Percentiles rank a stretch among this genome's conserved stretches.
Evolutionary conservation across 1,139 yeast genomes (phyloP).

Genomic region (Candida sanyaensis): DNA sequence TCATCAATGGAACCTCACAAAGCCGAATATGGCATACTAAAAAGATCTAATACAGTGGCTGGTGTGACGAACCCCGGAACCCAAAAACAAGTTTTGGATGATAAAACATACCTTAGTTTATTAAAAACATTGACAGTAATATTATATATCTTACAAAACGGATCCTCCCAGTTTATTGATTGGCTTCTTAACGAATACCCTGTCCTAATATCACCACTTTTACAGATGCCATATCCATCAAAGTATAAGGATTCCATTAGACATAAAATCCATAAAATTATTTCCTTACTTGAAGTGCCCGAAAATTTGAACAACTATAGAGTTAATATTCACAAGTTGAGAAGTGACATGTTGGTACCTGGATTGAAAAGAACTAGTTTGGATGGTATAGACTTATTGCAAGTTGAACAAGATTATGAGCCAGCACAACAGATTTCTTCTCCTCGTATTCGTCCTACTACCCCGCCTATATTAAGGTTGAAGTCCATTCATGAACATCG

Average conservation of each 20-base stretch:
- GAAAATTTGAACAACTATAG: slow-evolving; percentile 31
- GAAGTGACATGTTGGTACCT: slow-evolving; percentile 43
- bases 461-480: slow-evolving; percentile 1
- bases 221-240: slow-evolving; percentile 9
- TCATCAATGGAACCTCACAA: background rate
- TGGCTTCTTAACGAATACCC: slow-evolving; percentile 25
- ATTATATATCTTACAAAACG: slow-evolving; percentile 39
- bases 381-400: slow-evolving; percentile 13
- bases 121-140: slow-evolving; percentile 39
- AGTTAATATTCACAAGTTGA: slow-evolving; percentile 36
- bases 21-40: slow-evolving; percentile 1
- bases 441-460: background rate
- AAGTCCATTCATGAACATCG: slow-evolving; percentile 2
- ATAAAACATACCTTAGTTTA: slow-evolving; percentile 14
- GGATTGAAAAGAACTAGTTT: slow-evolving; percentile 25
- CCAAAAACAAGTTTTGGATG: slow-evolving; percentile 6
- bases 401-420: slow-evolving; percentile 8
- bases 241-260: slow-evolving; percentile 24
- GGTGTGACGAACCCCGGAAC: background rate
- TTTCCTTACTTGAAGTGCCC: slow-evolving; percentile 29
- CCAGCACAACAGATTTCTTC: background rate
- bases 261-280: slow-evolving; percentile 29
- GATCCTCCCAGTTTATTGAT: slow-evolving; percentile 32
- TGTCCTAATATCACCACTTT: slow-evolving; percentile 9
- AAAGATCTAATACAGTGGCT: slow-evolving; percentile 9